A percentile compares a stretch with the other conserved stretches of the same genome.
phyloP scores from a whole-genome alignment of 2,329 filamentous ascomycete species.

The Cercospora zeina region DNA sequence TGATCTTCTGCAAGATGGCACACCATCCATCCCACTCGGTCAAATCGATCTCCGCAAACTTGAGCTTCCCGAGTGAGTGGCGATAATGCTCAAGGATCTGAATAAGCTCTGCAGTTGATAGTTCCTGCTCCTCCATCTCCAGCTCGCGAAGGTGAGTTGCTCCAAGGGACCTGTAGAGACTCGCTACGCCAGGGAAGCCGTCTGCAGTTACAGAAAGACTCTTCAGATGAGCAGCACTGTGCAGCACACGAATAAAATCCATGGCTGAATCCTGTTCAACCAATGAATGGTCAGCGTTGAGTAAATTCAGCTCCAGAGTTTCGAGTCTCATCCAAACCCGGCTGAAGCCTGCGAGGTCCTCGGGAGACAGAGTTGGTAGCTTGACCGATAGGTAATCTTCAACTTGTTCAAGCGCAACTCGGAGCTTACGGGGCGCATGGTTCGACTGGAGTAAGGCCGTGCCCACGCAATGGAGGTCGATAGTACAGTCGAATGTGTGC shows the following conservation, averaged over 20 bases:
- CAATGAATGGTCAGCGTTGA: background rate
- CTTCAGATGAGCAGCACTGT: background rate
- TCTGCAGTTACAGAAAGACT: background rate
- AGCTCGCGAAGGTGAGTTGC: background rate
- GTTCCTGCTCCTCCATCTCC: background rate
- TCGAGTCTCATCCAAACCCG: background rate
- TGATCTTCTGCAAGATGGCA: background rate
- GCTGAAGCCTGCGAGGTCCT: background rate
- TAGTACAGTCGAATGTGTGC: background rate
- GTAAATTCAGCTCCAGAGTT: background rate
- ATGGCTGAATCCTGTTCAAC: background rate
- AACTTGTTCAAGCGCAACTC: background rate
- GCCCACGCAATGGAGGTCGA: background rate
- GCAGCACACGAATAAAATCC: background rate
- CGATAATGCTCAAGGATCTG: background rate
- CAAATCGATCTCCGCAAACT: background rate
- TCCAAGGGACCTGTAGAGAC: background rate
- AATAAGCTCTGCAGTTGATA: background rate
- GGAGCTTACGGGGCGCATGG: background rate
- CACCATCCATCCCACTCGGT: background rate
- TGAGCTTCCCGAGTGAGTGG: background rate
- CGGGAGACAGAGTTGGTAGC: background rate
- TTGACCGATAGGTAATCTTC: background rate
- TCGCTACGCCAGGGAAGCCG: background rate
- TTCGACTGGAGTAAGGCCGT: background rate